phyloP scores from a whole-genome alignment of 75 land plant species.

The Pseudotsuga menziesii region DNA sequence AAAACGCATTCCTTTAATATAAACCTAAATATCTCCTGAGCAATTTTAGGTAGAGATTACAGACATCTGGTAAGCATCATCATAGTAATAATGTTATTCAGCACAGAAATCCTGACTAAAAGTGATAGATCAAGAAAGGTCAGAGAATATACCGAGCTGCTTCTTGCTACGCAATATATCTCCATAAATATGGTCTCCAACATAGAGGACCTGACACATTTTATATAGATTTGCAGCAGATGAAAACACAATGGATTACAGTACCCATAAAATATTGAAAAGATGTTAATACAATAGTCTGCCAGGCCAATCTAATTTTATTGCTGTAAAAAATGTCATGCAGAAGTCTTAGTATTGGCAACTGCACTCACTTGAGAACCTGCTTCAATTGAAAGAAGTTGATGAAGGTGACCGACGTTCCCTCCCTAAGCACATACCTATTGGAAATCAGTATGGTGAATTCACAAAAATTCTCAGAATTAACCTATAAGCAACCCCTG shows the following conservation, averaged over 20 bases:
- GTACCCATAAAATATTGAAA: background rate
- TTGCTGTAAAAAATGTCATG: too few species aligned
- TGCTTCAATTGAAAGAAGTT: slow-evolving; percentile 79
- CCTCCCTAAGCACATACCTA: slow-evolving; percentile 66
- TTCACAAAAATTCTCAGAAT: slow-evolving; percentile 1
- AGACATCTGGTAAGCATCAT: too few species aligned
- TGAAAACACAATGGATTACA: background rate
- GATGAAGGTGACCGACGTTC: slow-evolving; percentile 92
- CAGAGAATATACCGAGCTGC: slow-evolving; percentile 60
- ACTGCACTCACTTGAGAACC: slow-evolving; percentile 74
- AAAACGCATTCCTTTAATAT: background rate
- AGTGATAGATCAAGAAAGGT: background rate
- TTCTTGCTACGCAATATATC: slow-evolving; percentile 99
- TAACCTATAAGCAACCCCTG: background rate
- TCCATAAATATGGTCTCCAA: slow-evolving; percentile 99
- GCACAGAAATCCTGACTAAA: background rate
- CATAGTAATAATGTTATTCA: too few species aligned
- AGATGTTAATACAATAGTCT: background rate
- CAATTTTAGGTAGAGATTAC: too few species aligned
- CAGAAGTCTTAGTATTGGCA: too few species aligned
- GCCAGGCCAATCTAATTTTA: background rate
- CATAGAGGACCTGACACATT: slow-evolving; percentile 80
- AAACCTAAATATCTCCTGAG: background rate
- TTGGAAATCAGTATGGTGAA: slow-evolving; percentile 1
- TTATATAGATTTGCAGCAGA: background rate